Evolutionary conservation across 2,329 filamentous ascomycete species (phyloP).

Genomic region (Fusarium temperatum): DNA sequence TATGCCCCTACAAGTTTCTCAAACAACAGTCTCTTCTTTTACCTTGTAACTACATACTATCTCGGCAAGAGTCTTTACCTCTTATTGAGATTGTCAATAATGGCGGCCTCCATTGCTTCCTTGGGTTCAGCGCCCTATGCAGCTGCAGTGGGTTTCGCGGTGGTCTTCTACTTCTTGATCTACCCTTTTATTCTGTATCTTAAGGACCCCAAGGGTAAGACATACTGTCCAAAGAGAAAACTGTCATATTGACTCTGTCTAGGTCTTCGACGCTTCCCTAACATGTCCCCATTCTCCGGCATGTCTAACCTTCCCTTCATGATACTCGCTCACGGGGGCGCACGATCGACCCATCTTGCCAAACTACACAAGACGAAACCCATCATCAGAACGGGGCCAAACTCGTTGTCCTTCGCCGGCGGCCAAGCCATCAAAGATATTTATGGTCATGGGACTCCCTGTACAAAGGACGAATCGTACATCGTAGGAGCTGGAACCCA

Average conservation of each 20-base stretch:
- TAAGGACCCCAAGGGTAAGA: conserved; percentile 47
- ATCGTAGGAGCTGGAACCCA: conserved; percentile 55
- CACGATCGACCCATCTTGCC: conserved; percentile 47
- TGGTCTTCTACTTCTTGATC: conserved; percentile 18
- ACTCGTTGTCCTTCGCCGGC: conserved; percentile 38
- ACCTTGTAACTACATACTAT: too few species aligned
- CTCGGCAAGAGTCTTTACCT: background rate
- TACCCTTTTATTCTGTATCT: conserved; percentile 24
- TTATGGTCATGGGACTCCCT: conserved; percentile 57
- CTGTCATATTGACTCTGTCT: background rate
- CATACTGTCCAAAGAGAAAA: rapidly evolving
- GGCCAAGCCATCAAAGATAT: conserved; percentile 46
- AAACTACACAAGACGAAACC: conserved; percentile 56
- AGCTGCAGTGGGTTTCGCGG: conserved; percentile 2
- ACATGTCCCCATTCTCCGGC: conserved; percentile 34
- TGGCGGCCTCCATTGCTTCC: conserved; percentile 2
- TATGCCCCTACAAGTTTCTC: background rate
- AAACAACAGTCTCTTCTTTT: background rate
- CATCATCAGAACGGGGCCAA: conserved; percentile 40
- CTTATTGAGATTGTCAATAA: background rate
- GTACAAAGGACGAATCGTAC: conserved; percentile 60
- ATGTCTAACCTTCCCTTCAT: conserved; percentile 25
- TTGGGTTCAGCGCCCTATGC: conserved; percentile 32
- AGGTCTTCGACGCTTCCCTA: conserved; percentile 24
- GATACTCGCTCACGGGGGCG: conserved; percentile 19